Conservation (phyloP, 225 moss, liverwort and hornwort species). For the Marchantia paleacea region DNA sequence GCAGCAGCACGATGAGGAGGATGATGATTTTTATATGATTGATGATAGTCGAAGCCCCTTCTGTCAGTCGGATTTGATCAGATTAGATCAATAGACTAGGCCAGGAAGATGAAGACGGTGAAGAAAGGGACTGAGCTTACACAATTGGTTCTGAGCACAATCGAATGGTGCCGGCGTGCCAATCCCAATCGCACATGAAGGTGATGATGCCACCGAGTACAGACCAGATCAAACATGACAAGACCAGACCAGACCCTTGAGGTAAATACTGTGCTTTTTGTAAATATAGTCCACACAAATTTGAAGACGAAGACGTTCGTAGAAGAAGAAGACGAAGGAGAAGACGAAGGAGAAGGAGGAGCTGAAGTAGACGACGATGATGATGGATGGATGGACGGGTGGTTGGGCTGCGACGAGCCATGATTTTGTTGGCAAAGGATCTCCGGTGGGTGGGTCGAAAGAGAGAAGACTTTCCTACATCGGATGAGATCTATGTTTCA, state of each 20-base stretch:
- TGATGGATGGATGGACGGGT: neutral
- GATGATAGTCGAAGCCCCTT: constrained; percentile 3
- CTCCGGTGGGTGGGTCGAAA: neutral
- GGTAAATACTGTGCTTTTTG: constrained; percentile 36
- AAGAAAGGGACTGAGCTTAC: neutral
- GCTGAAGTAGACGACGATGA: neutral
- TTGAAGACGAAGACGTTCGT: constrained; percentile 1
- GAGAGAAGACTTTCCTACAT: neutral
- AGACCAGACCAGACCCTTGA: constrained; percentile 15
- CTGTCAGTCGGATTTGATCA: constrained; percentile 1
- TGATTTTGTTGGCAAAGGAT: neutral
- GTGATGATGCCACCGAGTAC: neutral
- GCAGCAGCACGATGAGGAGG: neutral
- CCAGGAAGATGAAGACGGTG: neutral
- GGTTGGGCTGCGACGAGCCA: neutral
- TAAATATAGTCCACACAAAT: constrained; percentile 25
- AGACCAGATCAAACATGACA: constrained; percentile 5
- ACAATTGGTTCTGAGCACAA: constrained; percentile 10
- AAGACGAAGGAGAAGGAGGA: neutral
- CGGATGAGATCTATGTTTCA: neutral
- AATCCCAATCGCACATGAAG: neutral
- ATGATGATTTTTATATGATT: constrained; percentile 9
- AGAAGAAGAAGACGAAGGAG: neutral
- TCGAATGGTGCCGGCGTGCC: constrained; percentile 2
- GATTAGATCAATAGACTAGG: constrained; percentile 7